Percentiles rank a stretch among this genome's conserved stretches.
phyloP scores from a whole-genome alignment of 1,139 yeast species.

The Taphrina pruni region DNA sequence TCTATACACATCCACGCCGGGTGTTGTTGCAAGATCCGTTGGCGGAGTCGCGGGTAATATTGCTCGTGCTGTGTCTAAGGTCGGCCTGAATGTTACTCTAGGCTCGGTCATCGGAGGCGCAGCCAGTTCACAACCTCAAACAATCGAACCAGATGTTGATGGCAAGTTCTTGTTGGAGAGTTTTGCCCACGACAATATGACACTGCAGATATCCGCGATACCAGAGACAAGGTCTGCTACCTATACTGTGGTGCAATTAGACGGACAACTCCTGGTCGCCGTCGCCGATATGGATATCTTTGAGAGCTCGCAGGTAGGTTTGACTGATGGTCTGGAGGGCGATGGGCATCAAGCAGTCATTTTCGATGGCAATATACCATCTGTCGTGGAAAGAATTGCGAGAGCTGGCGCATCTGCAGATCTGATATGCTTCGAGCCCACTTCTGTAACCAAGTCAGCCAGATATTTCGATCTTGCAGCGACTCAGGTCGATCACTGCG shows the following conservation, averaged over 20 bases:
- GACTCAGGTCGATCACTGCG: not conserved
- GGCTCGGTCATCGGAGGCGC: slow-evolving; percentile 63
- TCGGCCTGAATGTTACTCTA: slow-evolving; percentile 53
- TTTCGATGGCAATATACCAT: slow-evolving; percentile 68
- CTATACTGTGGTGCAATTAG: slow-evolving; percentile 71
- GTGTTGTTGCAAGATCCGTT: slow-evolving; percentile 60
- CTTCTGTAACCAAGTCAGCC: slow-evolving; percentile 67
- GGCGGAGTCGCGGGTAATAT: slow-evolving; percentile 91
- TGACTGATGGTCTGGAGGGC: slow-evolving; percentile 50
- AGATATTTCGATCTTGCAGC: not conserved
- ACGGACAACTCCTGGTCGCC: slow-evolving; percentile 73
- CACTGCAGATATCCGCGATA: not conserved
- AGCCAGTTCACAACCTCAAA: not conserved
- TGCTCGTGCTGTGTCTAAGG: slow-evolving; percentile 52
- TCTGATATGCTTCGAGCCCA: slow-evolving; percentile 71
- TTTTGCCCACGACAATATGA: slow-evolving; percentile 49
- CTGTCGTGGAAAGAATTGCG: slow-evolving; percentile 52
- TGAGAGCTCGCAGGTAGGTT: slow-evolving; percentile 58
- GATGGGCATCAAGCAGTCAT: slow-evolving; percentile 58
- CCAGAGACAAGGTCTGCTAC: slow-evolving; percentile 62
- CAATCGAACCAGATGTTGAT: slow-evolving; percentile 56
- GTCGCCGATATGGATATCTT: slow-evolving; percentile 83
- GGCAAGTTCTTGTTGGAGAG: slow-evolving; percentile 57
- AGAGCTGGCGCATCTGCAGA: slow-evolving; percentile 43
- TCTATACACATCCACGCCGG: slow-evolving; percentile 75